These are phyloP conservation scores for Debaryomyces robertsiae DNA, from an alignment of 1,139 yeast species.

Conservation along the genomic window DNA sequence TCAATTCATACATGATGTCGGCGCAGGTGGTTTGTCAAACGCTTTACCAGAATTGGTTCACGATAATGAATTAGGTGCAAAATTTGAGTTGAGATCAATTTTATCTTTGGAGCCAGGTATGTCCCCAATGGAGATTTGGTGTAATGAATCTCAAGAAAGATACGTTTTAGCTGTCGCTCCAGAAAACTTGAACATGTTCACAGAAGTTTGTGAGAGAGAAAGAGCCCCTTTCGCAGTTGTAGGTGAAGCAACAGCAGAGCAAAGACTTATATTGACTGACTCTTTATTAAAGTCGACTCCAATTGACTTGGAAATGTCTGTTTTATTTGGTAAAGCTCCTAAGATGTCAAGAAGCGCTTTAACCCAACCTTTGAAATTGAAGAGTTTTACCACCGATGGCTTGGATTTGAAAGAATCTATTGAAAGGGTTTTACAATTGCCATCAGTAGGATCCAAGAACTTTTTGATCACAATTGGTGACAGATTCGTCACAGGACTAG, in stretches of 20 bases:
- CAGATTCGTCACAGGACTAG: constrained; percentile 92
- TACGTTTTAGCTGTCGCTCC: constrained; percentile 92
- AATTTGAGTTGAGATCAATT: constrained; percentile 86
- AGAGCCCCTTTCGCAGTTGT: constrained; percentile 96
- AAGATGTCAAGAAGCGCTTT: constrained; percentile 82
- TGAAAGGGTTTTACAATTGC: constrained; percentile 81
- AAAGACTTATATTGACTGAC: constrained; percentile 81
- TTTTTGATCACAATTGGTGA: constrained; percentile 97
- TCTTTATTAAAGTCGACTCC: constrained; percentile 76
- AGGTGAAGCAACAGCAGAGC: constrained; percentile 89
- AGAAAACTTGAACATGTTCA: constrained; percentile 70
- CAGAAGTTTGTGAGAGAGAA: constrained; percentile 86
- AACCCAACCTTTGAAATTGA: constrained; percentile 62
- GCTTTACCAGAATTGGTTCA: constrained; percentile 98
- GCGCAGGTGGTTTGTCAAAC: constrained; percentile 98
- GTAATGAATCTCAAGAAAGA: constrained; percentile 99
- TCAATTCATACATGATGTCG: constrained; percentile 97
- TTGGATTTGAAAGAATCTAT: constrained; percentile 64
- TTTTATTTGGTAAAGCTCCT: constrained; percentile 97
- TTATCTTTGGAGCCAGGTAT: constrained; percentile 94
- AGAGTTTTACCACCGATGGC: constrained; percentile 40
- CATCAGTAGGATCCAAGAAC: constrained; percentile 93
- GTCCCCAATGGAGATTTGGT: constrained; percentile 99
- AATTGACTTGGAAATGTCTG: constrained; percentile 94
- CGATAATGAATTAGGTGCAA: constrained; percentile 94